Evolutionary conservation across 2,329 filamentous ascomycete species (phyloP).

Genomic region (Diaporthe sp.): DNA sequence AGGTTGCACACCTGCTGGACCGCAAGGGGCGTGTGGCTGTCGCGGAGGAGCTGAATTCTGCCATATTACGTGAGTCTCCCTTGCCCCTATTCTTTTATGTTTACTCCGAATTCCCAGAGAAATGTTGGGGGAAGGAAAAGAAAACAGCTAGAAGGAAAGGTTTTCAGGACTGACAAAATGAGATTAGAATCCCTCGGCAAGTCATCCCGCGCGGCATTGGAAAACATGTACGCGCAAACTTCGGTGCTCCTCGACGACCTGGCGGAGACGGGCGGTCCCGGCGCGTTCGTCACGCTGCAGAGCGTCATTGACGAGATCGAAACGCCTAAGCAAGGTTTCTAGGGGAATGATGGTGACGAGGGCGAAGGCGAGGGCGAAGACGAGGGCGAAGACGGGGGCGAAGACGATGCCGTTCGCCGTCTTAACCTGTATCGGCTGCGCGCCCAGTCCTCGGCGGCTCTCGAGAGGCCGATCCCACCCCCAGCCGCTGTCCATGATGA

Average conservation of each 20-base stretch:
- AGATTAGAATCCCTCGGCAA: constrained; percentile 86
- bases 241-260: constrained; percentile 88
- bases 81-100: neutral
- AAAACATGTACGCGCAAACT: constrained; percentile 88
- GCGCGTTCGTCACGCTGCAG: constrained; percentile 80
- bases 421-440: neutral
- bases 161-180: constrained; percentile 37
- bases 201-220: constrained; percentile 86
- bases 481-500: neutral
- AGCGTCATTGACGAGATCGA: constrained; percentile 62
- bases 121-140: too few species aligned
- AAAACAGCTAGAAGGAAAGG: neutral
- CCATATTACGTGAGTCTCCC: constrained; percentile 80
- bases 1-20: constrained; percentile 84
- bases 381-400: neutral
- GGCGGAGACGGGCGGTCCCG: constrained; percentile 82
- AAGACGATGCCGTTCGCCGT: neutral
- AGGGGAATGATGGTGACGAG: constrained; percentile 25
- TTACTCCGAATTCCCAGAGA: neutral
- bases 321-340: constrained; percentile 54
- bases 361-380: neutral
- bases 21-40: constrained; percentile 80
- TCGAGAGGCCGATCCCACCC: too few species aligned
- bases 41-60: constrained; percentile 93
- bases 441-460: too few species aligned